phyloP scores from a whole-genome alignment of 306 rosid species.

The Betula pendula region DNA sequence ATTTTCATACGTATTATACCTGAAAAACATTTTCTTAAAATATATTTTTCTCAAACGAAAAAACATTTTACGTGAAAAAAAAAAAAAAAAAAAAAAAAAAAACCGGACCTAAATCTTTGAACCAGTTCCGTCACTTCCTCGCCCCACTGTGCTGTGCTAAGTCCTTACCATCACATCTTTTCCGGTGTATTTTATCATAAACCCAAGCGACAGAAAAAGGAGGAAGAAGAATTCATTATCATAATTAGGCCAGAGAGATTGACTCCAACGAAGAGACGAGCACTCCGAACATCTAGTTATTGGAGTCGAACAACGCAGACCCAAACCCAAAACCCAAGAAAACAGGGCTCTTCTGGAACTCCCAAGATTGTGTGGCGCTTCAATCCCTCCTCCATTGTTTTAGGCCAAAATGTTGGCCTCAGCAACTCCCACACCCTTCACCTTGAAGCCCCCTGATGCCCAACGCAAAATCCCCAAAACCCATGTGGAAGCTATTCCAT shows the following conservation, averaged over 20 bases:
- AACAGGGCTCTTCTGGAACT: not conserved
- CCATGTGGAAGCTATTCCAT: slow-evolving; percentile 21
- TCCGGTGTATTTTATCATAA: not conserved
- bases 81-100: too few relatives aligned
- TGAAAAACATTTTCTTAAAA: too few relatives aligned
- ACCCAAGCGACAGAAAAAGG: not conserved
- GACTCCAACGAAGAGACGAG: not conserved
- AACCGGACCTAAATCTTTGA: too few relatives aligned
- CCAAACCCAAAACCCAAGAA: not conserved
- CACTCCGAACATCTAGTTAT: not conserved
- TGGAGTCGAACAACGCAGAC: not conserved
- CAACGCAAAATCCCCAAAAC: not conserved
- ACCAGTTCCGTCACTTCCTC: too few relatives aligned
- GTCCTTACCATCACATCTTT: too few relatives aligned
- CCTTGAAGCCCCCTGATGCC: slow-evolving; percentile 41
- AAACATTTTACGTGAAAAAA: too few relatives aligned
- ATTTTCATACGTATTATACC: too few relatives aligned
- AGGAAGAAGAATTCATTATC: not conserved
- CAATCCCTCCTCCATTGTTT: not conserved
- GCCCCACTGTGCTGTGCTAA: too few relatives aligned
- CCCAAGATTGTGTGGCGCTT: not conserved
- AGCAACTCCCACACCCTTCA: slow-evolving; percentile 39
- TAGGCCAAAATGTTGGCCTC: slow-evolving; percentile 49
- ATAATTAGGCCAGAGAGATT: not conserved
- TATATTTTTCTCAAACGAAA: too few relatives aligned